Evolutionary conservation across 768 basidiomycete genomes (phyloP).

Genomic region (Crassisporium funariophilum): DNA sequence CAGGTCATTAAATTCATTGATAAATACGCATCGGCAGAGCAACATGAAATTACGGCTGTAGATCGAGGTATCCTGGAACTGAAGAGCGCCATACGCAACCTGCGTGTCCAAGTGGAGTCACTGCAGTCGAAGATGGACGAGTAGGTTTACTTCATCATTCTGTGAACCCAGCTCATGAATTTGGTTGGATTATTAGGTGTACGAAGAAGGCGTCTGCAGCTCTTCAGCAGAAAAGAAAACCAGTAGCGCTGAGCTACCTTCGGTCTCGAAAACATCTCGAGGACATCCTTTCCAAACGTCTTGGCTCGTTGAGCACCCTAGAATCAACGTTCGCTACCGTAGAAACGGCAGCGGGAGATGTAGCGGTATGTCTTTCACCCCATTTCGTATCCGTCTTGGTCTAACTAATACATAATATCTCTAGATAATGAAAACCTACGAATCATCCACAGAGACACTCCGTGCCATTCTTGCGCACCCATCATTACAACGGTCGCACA

Average conservation of each 20-base stretch:
- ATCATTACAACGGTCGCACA: slow-evolving; percentile 70
- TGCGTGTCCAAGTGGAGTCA: slow-evolving; percentile 69
- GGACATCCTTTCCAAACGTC: slow-evolving; percentile 72
- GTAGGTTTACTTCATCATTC: slow-evolving; percentile 42
- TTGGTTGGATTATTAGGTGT: slow-evolving; percentile 46
- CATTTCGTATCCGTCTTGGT: neutral
- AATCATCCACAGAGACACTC: slow-evolving; percentile 80
- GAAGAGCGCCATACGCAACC: slow-evolving; percentile 63
- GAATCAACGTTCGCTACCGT: slow-evolving; percentile 78
- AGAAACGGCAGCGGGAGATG: slow-evolving; percentile 86
- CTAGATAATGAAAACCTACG: slow-evolving; percentile 86
- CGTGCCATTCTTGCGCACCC: slow-evolving; percentile 78
- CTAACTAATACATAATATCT: slow-evolving; percentile 5
- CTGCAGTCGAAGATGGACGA: slow-evolving; percentile 73
- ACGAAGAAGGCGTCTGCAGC: slow-evolving; percentile 66
- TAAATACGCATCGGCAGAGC: slow-evolving; percentile 32
- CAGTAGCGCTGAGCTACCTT: slow-evolving; percentile 75
- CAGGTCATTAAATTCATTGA: slow-evolving; percentile 85
- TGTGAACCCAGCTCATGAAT: neutral
- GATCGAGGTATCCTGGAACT: slow-evolving; percentile 85
- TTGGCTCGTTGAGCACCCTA: slow-evolving; percentile 72
- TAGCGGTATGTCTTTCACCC: slow-evolving; percentile 57
- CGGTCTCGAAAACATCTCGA: slow-evolving; percentile 81
- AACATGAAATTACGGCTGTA: slow-evolving; percentile 66
- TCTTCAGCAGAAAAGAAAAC: slow-evolving; percentile 69